Conservation (phyloP, 768 basidiomycete species). For the Boletellus emodensis region DNA sequence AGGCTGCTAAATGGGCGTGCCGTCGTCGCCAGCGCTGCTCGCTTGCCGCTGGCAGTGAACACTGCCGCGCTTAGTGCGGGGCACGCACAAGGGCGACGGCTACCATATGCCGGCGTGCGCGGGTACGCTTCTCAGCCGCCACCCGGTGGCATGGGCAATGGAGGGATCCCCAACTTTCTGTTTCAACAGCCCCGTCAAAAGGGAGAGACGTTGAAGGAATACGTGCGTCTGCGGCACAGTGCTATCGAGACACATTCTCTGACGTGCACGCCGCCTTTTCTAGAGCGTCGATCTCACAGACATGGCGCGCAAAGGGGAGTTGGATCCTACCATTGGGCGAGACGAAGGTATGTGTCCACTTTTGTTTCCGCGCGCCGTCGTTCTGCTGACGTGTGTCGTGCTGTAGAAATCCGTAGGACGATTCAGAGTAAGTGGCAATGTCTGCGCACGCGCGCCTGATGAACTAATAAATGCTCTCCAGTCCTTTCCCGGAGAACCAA, state of each 20-base stretch:
- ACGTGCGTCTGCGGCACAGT: slow-evolving; percentile 38
- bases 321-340: slow-evolving; percentile 88
- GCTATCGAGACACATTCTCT: too few relatives aligned
- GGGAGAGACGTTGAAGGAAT: slow-evolving; percentile 85
- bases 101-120: slow-evolving; percentile 17
- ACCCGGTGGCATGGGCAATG: slow-evolving; percentile 34
- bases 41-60: background rate
- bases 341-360: slow-evolving; percentile 57
- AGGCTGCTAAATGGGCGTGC: slow-evolving; percentile 17
- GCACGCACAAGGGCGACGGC: background rate
- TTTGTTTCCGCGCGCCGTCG: background rate
- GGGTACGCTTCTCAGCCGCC: slow-evolving; percentile 49
- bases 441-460: background rate
- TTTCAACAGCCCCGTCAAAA: slow-evolving; percentile 61
- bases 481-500: slow-evolving; percentile 87
- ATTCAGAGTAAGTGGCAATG: slow-evolving; percentile 66
- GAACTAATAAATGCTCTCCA: slow-evolving; percentile 20
- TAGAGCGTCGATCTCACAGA: slow-evolving; percentile 84
- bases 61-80: background rate
- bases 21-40: slow-evolving; percentile 4
- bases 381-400: background rate
- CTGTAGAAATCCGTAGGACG: slow-evolving; percentile 77
- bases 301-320: slow-evolving; percentile 75
- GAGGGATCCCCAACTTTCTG: slow-evolving; percentile 55
- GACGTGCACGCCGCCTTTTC: too few relatives aligned